A percentile compares a stretch with the other conserved stretches of the same genome.
Conservation (phyloP, 2,329 filamentous ascomycete genomes). For the Epichloe festucae region DNA sequence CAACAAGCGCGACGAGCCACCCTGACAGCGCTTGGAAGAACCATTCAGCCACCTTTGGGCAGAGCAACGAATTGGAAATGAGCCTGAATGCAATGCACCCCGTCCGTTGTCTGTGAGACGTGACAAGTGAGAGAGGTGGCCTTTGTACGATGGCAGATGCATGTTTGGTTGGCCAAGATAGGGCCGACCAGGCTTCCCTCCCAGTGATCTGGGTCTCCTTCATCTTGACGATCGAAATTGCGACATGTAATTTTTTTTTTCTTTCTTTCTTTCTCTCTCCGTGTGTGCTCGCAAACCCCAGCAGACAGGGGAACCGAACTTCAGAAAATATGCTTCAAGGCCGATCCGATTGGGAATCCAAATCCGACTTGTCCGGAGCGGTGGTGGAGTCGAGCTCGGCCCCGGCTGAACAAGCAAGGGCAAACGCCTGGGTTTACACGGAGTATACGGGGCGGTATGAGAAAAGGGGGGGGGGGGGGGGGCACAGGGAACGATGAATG, state of each 20-base stretch:
- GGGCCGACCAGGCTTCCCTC: constrained; percentile 1
- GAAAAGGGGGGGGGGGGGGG: not conserved
- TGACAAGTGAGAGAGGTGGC: not conserved
- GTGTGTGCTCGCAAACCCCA: not conserved
- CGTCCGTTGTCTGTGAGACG: not conserved
- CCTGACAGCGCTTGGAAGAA: constrained; percentile 3
- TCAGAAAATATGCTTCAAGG: not conserved
- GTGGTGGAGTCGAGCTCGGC: not conserved
- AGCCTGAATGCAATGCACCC: not conserved
- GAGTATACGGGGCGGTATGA: not conserved
- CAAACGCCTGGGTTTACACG: no score
- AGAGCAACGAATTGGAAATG: not conserved
- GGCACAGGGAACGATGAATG: not conserved
- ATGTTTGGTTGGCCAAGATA: constrained; percentile 1
- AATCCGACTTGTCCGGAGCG: not conserved
- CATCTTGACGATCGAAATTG: constrained; percentile 3
- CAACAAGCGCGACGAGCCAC: constrained; percentile 1
- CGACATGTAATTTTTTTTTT: not conserved
- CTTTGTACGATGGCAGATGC: not conserved
- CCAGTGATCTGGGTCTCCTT: constrained; percentile 4
- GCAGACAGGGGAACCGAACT: not conserved
- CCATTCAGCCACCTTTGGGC: not conserved
- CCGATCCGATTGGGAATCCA: not conserved
- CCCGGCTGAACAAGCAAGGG: no score
- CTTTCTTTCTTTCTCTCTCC: not conserved